Evolutionary conservation across 306 rosid genomes (phyloP).

Genomic region (apple (Malus domestica)): DNA sequence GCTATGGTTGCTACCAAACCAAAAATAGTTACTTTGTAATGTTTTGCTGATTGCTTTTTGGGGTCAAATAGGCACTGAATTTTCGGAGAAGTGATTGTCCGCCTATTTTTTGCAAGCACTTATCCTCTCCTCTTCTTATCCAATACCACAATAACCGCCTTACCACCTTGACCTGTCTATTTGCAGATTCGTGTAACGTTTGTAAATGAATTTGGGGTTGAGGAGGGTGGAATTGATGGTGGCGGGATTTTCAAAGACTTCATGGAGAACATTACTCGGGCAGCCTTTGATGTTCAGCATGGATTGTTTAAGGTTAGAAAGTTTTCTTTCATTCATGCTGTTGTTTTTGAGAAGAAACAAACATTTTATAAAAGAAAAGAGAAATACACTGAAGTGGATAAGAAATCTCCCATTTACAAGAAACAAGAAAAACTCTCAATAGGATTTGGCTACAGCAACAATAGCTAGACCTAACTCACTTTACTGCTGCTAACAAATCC

Average conservation of each 20-base stretch:
- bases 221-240: constrained; percentile 99
- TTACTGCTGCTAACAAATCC: too few species aligned
- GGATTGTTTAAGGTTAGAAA: constrained; percentile 83
- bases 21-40: background rate
- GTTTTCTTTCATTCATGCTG: background rate
- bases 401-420: too few species aligned
- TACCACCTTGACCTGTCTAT: constrained; percentile 5
- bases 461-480: too few species aligned
- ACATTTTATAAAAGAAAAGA: too few species aligned
- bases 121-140: background rate
- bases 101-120: background rate
- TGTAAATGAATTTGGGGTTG: constrained; percentile 97
- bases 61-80: background rate
- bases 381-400: too few species aligned
- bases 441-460: too few species aligned
- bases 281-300: constrained; percentile 97
- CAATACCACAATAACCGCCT: constrained; percentile 4
- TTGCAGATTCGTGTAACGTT: constrained; percentile 88
- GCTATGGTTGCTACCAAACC: background rate
- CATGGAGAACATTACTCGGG: constrained; percentile 98
- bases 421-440: too few species aligned
- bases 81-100: background rate
- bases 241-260: constrained; percentile 99
- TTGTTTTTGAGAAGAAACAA: too few species aligned
- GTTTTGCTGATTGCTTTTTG: background rate